These are phyloP conservation scores for Hanseniaspora mollemarum DNA, from an alignment of 805 yeast genomes.

Conservation along the genomic window DNA sequence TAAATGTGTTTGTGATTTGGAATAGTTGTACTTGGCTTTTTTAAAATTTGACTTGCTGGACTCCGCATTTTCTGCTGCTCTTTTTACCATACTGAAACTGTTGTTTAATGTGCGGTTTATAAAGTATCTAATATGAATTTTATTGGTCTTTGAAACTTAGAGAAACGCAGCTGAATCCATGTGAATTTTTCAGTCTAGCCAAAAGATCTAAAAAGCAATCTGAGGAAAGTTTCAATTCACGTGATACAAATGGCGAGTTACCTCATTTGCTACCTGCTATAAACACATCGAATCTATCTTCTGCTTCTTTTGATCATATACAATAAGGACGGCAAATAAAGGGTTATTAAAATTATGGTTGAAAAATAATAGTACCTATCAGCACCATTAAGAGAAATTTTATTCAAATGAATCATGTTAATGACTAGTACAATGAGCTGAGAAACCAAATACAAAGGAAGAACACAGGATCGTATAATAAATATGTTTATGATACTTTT, in stretches of 20 bases:
- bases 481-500: neutral
- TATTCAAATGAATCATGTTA: neutral
- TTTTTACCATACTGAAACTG: slow-evolving; percentile 7
- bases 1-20: slow-evolving; percentile 30
- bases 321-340: neutral
- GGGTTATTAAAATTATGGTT: neutral
- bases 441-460: slow-evolving; percentile 1
- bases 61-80: neutral
- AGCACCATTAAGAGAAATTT: neutral
- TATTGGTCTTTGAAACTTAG: too few species aligned
- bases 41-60: neutral
- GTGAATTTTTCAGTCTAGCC: too few species aligned
- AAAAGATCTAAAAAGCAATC: too few species aligned
- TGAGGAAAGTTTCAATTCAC: too few species aligned
- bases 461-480: neutral
- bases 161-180: too few species aligned
- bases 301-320: slow-evolving; percentile 8
- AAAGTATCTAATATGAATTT: too few species aligned
- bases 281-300: too few species aligned
- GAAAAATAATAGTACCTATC: neutral
- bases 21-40: slow-evolving; percentile 16
- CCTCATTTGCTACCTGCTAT: too few species aligned
- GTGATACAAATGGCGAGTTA: too few species aligned
- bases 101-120: too few species aligned
- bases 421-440: slow-evolving; percentile 1